Evolutionary conservation across 1,284 basidiomycete species (phyloP).

Genomic region (Cryptococcus floricola): DNA sequence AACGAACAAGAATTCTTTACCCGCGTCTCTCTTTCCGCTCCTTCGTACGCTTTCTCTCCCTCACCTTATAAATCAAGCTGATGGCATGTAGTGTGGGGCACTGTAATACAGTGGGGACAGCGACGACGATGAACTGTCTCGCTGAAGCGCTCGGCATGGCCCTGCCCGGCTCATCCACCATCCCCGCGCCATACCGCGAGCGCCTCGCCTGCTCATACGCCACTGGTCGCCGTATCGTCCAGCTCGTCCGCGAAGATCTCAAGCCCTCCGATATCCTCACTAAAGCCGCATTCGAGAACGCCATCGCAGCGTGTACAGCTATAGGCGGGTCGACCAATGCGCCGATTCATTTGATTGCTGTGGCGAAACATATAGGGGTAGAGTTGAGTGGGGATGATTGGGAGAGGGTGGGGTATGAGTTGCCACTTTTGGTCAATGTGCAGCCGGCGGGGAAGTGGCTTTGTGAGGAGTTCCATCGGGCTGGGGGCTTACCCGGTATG

Average conservation of each 20-base stretch:
- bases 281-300: constrained; percentile 84
- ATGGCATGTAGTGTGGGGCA: constrained; percentile 25
- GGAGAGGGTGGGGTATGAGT: constrained; percentile 42
- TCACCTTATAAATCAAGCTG: not conserved
- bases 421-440: constrained; percentile 43
- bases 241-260: constrained; percentile 75
- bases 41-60: constrained; percentile 16
- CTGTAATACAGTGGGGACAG: constrained; percentile 49
- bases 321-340: constrained; percentile 92
- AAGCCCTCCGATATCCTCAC: constrained; percentile 93
- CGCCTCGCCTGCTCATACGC: constrained; percentile 56
- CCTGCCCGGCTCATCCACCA: constrained; percentile 80
- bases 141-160: constrained; percentile 90
- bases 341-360: constrained; percentile 44
- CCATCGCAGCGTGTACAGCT: constrained; percentile 76
- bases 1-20: constrained; percentile 39
- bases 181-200: constrained; percentile 59
- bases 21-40: constrained; percentile 40
- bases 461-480: constrained; percentile 47
- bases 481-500: constrained; percentile 44
- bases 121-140: constrained; percentile 74
- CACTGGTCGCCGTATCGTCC: constrained; percentile 76
- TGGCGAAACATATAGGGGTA: constrained; percentile 47
- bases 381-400: constrained; percentile 40
- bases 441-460: constrained; percentile 44